Conservation (phyloP, 2,329 filamentous ascomycete genomes). For the Blastomyces emzantsi region DNA sequence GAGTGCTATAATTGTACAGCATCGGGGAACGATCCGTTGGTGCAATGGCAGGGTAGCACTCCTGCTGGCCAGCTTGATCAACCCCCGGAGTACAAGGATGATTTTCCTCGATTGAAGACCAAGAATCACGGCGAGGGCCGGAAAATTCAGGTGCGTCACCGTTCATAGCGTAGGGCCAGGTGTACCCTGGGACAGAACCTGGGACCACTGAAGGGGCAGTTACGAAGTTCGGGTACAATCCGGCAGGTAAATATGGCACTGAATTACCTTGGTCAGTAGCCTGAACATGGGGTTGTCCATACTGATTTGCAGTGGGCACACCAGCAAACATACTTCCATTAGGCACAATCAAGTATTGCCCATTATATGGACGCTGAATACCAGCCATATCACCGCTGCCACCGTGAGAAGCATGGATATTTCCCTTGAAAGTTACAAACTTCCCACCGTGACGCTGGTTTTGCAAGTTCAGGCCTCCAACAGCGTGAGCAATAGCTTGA, state of each 20-base stretch:
- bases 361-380: slow-evolving; percentile 21
- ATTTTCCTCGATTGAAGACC: slow-evolving; percentile 36
- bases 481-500: slow-evolving; percentile 19
- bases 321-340: slow-evolving; percentile 28
- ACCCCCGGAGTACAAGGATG: slow-evolving; percentile 57
- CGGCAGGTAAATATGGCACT: slow-evolving; percentile 30
- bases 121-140: slow-evolving; percentile 31
- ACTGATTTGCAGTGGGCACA: slow-evolving; percentile 24
- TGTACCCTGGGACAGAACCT: slow-evolving; percentile 26
- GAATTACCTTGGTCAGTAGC: slow-evolving; percentile 27
- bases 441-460: slow-evolving; percentile 24
- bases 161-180: slow-evolving; percentile 31
- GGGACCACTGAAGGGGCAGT: slow-evolving; percentile 27
- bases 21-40: slow-evolving; percentile 52
- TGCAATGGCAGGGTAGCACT: slow-evolving; percentile 52
- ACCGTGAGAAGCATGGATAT: slow-evolving; percentile 21
- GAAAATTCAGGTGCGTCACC: slow-evolving; percentile 30
- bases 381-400: slow-evolving; percentile 23
- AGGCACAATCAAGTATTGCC: slow-evolving; percentile 25
- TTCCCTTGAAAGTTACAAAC: slow-evolving; percentile 22
- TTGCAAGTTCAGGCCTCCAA: slow-evolving; percentile 24
- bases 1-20: slow-evolving; percentile 48
- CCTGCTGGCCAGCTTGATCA: slow-evolving; percentile 49
- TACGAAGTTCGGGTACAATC: slow-evolving; percentile 31
- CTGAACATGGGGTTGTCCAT: slow-evolving; percentile 23